Evolutionary conservation across 352 stramenopile species (phyloP), one percentile per base, ranked within the genome.

Genomic region (Saprolegnia diclina): DNA sequence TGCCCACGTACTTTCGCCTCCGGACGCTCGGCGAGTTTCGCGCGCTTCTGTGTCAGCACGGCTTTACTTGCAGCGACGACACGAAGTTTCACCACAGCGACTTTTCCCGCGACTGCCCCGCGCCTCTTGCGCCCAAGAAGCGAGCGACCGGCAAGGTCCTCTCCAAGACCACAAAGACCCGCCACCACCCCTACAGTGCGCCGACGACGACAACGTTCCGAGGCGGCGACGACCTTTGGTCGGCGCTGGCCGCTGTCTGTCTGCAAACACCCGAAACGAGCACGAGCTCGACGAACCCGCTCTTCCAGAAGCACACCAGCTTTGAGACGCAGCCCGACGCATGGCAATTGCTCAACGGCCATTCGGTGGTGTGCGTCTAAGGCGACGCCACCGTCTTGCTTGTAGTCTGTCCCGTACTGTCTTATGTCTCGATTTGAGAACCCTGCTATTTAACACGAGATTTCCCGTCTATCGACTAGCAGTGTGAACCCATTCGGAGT

Each of bases 1-100:
- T 90, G 55, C 82, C 82, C 29, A 76, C 76, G 26, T 92, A 90
- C 68, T 92, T 90, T 64, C 79, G 82, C 53, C n/a, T 29, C 5
- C 22, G 21, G 14, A n/a, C n/a, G 14, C 29, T 53, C 13, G n/a
- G 35, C n/a, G 44, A 44, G 18, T 69, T 46, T 22, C 19, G n/a
- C 1, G 29, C 38, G 22, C 50, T 69, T 46, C n/a, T 52, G 29
- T 22, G n/a, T 11, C 45, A 69, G 26, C 45, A 61, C n/a, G 45
- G 63, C 22, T 29, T 69, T 62, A 11, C 10, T 11, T 11, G 14
- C 26, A 16, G 44, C 38, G 42, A 52, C 13, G 63, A 45, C 7
- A 32, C 9, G 21, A 52, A 16, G 9, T 50, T 54, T 24, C 3
- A 18, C 19, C 50, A 69, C 42, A 5, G 13, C 21, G 22, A 45